Evolutionary conservation across 495 filamentous ascomycete species (phyloP).

Genomic region (Neurospora terricola): DNA sequence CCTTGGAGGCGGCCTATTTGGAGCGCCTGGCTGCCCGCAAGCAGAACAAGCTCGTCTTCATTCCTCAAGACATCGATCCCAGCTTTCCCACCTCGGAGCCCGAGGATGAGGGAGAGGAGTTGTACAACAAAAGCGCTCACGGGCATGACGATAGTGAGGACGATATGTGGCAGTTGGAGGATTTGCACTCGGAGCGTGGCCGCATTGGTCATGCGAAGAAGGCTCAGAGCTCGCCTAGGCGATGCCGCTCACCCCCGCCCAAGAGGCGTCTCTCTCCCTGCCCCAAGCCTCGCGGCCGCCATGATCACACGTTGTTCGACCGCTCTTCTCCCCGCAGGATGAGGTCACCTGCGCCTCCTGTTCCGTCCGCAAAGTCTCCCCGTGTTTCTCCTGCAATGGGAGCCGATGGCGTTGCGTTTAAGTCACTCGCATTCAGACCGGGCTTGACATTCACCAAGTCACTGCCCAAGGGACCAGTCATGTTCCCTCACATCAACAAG

Average conservation of each 20-base stretch:
- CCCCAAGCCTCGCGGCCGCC: conserved; percentile 35
- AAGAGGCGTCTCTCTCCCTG: conserved; percentile 38
- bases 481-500: conserved; percentile 44
- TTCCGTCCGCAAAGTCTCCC: conserved; percentile 31
- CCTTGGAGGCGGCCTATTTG: conserved; percentile 86
- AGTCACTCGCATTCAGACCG: conserved; percentile 52
- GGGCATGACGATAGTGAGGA: conserved; percentile 46
- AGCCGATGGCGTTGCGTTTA: conserved; percentile 35
- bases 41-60: conserved; percentile 62
- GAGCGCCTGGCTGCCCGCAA: conserved; percentile 73
- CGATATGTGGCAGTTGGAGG: conserved; percentile 48
- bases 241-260: conserved; percentile 37
- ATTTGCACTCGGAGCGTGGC: conserved; percentile 31
- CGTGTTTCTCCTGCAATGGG: conserved; percentile 29
- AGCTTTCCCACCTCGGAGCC: conserved; percentile 91
- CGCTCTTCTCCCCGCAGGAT: conserved; percentile 59
- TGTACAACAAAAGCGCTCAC: conserved; percentile 30
- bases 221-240: conserved; percentile 28
- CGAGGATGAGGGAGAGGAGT: conserved; percentile 63
- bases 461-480: conserved; percentile 60
- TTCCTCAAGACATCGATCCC: conserved; percentile 94
- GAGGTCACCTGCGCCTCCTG: conserved; percentile 50
- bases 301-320: conserved; percentile 52
- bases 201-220: conserved; percentile 29
- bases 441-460: conserved; percentile 66